Conservation (phyloP, 371 early-diverging fungal species). For the Rhizomucor miehei region DNA sequence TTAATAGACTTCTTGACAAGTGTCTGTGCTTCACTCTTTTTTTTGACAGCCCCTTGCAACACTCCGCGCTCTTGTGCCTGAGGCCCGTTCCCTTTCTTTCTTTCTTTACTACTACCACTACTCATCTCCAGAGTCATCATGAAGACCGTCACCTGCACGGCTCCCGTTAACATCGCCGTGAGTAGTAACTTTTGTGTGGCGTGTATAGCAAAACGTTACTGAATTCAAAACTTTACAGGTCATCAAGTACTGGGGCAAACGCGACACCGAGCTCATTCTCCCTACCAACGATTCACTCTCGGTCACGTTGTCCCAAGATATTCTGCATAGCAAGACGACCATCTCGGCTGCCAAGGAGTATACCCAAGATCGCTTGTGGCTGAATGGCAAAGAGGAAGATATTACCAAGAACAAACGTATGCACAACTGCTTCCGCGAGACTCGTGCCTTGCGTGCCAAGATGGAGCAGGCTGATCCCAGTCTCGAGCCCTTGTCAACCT, state of each 20-base stretch:
- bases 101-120: too few species aligned
- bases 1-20: too few species aligned
- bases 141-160: conserved; percentile 80
- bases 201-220: background rate
- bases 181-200: conserved; percentile 9
- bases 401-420: conserved; percentile 81
- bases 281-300: conserved; percentile 98
- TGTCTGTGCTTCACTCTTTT: background rate
- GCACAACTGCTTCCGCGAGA: conserved; percentile 79
- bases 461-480: conserved; percentile 60
- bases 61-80: background rate
- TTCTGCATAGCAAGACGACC: conserved; percentile 92
- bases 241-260: conserved; percentile 99
- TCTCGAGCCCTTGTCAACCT: conserved; percentile 53
- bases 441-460: conserved; percentile 70
- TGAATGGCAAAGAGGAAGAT: conserved; percentile 90
- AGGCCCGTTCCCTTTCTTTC: background rate
- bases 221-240: conserved; percentile 18
- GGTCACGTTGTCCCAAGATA: conserved; percentile 94
- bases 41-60: background rate
- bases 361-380: conserved; percentile 79
- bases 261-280: conserved; percentile 84
- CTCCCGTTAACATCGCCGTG: conserved; percentile 99
- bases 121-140: conserved; percentile 14
- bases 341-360: conserved; percentile 72